Evolutionary conservation across 1,284 basidiomycete genomes (phyloP), one percentile per base, ranked within the genome.

Genomic region (Flammula alnicola): DNA sequence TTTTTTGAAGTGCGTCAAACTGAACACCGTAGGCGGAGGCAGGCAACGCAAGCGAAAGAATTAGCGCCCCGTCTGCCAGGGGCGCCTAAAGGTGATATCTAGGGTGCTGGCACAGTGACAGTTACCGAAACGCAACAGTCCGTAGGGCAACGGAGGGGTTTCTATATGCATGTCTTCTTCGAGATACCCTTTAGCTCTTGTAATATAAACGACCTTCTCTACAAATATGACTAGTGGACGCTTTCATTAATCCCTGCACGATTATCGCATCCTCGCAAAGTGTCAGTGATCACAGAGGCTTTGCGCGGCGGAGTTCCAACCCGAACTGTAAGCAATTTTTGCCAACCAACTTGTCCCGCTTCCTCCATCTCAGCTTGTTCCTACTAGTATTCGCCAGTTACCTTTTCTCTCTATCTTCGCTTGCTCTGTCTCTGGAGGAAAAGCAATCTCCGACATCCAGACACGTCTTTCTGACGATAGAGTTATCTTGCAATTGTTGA

Each of bases 41-140:
- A 85, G 58, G 58, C 74, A 3, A 68, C 75, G n/a, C 79, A 82
- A 55, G 76, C 76, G 2, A 83, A 78, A 59, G 75, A 78, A 42
- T 68, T 86, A 22, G 83, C 77, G 2, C 80, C 82, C 29, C 75
- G 78, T 44, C 65, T 84, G 27, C 82, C 82, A 45, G 73, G 73
- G 37, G 75, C 72, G 23, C 82, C 80, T 0, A 65, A 58, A 14
- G 65, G 68, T 45, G 53, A 30, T 30, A n/a, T 67, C 41, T 52
- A 23, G 23, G 7, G 19, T 17, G 39, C 16, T n/a, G 25, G 14
- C 38, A 9, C 14, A 5, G 16, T 32, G 49, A 42, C 47, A 39
- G 48, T 22, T 31, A n/a, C n/a, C n/a, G n/a, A n/a, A n/a, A n/a
- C n/a, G n/a, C n/a, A n/a, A n/a, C n/a, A n/a, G n/a, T n/a, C n/a